These are phyloP conservation scores for Claviceps sp. DNA, from an alignment of 2,329 filamentous ascomycete species.

Conservation along the genomic window DNA sequence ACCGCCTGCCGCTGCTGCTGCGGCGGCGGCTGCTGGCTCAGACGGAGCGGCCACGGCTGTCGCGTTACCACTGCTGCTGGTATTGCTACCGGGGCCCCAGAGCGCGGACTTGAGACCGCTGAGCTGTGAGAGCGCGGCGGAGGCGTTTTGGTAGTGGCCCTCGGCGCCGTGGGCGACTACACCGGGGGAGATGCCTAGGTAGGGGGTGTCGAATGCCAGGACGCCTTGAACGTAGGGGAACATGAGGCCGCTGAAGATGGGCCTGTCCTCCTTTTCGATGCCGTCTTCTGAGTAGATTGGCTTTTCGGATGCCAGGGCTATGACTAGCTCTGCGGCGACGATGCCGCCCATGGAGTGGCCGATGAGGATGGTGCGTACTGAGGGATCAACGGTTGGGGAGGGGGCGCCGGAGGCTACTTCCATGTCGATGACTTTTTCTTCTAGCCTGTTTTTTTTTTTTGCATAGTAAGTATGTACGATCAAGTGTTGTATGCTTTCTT, in stretches of 20 bases:
- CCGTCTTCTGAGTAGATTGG: slow-evolving; percentile 36
- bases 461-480: too few relatives aligned
- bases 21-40: neutral
- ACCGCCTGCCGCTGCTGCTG: slow-evolving; percentile 11
- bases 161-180: slow-evolving; percentile 81
- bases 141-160: slow-evolving; percentile 62
- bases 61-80: neutral
- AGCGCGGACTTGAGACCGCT: slow-evolving; percentile 54
- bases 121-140: slow-evolving; percentile 55
- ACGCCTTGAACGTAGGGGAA: slow-evolving; percentile 88
- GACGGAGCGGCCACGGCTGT: neutral
- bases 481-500: too few relatives aligned
- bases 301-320: slow-evolving; percentile 50
- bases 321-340: slow-evolving; percentile 76
- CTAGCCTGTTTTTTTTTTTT: slow-evolving; percentile 42
- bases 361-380: slow-evolving; percentile 66
- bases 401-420: slow-evolving; percentile 72
- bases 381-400: slow-evolving; percentile 75
- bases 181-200: slow-evolving; percentile 65
- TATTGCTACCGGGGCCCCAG: slow-evolving; percentile 27
- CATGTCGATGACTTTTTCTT: slow-evolving; percentile 85
- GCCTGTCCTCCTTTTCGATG: slow-evolving; percentile 18
- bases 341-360: slow-evolving; percentile 92
- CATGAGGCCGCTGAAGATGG: slow-evolving; percentile 53
- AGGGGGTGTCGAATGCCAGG: slow-evolving; percentile 89